phyloP scores from a whole-genome alignment of 345 rosid genomes.

The Citrus inodora region DNA sequence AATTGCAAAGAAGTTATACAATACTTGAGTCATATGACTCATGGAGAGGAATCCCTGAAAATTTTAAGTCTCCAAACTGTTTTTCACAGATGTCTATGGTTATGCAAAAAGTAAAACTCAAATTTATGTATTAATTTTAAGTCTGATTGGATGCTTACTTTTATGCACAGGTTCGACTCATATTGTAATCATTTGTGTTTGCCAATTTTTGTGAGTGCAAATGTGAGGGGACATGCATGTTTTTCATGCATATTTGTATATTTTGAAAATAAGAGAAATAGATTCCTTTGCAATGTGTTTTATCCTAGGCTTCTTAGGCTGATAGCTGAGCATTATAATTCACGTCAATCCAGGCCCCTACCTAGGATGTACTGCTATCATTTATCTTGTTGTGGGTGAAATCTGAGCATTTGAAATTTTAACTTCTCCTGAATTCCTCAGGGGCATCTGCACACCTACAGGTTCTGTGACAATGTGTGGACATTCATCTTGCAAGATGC shows the following conservation, averaged over 20 bases:
- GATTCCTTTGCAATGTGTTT: neutral
- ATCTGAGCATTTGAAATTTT: neutral
- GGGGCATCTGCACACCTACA: slow-evolving; percentile 99
- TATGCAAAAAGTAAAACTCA: neutral
- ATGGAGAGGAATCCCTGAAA: neutral
- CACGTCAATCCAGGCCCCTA: neutral
- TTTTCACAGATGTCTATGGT: neutral
- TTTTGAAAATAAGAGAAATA: neutral
- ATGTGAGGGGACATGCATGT: neutral
- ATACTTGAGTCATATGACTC: neutral
- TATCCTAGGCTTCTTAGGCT: neutral
- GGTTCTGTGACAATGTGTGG: slow-evolving; percentile 99
- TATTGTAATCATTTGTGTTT: neutral
- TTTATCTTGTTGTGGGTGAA: neutral
- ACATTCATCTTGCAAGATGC: slow-evolving; percentile 90
- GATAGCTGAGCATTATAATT: neutral
- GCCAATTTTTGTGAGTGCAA: neutral
- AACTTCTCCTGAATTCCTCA: slow-evolving; percentile 20
- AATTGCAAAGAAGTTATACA: neutral
- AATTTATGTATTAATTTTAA: neutral
- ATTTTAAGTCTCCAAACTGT: neutral
- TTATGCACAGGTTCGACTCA: neutral
- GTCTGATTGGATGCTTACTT: neutral
- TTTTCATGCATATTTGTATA: neutral
- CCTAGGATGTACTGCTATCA: neutral